Conservation (phyloP, 192 early-diverging fungal genomes). For the Coemansia sp. region DNA sequence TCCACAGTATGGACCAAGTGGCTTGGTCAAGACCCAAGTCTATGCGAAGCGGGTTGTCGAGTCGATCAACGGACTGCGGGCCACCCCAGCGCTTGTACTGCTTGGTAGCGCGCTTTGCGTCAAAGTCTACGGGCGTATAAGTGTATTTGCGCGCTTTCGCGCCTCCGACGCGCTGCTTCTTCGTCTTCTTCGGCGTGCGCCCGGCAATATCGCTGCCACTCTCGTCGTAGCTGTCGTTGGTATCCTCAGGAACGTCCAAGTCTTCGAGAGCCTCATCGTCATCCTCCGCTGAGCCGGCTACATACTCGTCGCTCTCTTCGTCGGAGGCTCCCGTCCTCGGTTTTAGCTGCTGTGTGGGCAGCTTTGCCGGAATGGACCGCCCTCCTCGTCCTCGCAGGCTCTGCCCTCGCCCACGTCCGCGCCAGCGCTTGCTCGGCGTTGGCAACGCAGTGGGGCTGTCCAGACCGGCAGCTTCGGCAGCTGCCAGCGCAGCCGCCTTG, state of each 20-base stretch:
- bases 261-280: not conserved
- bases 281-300: not conserved
- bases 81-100: slow-evolving; percentile 14
- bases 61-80: not conserved
- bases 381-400: not conserved
- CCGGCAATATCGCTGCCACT: not conserved
- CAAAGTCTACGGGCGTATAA: not conserved
- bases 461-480: not conserved
- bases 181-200: not conserved
- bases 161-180: not conserved
- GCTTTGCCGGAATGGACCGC: not conserved
- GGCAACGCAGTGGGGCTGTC: not conserved
- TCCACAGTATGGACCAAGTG: slow-evolving; percentile 22
- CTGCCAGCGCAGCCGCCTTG: not conserved
- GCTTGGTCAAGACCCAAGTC: slow-evolving; percentile 23
- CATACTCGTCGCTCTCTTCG: slow-evolving; percentile 3
- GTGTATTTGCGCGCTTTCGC: not conserved
- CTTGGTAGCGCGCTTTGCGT: not conserved
- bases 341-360: not conserved
- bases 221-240: not conserved
- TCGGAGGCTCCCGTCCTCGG: not conserved
- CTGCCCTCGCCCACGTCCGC: not conserved
- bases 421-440: slow-evolving; percentile 2
- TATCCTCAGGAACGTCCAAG: not conserved
- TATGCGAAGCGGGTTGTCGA: slow-evolving; percentile 18